Percentiles rank a stretch among this genome's conserved stretches.
phyloP scores from a whole-genome alignment of 1,284 basidiomycete genomes.

The Hemileia vastatrix region DNA sequence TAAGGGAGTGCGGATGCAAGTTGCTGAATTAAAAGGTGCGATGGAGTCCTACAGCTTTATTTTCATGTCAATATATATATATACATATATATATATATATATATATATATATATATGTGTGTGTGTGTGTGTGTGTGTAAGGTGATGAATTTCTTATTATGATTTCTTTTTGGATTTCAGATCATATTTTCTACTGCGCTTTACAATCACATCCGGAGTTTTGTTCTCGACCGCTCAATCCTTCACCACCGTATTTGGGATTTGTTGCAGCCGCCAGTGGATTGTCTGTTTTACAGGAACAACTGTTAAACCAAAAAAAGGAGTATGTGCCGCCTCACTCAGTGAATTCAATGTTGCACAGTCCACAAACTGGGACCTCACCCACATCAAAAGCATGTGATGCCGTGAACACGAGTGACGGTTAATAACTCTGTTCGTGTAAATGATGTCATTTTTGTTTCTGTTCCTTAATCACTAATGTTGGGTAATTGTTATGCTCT shows the following conservation, averaged over 20 bases:
- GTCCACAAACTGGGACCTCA: too few relatives aligned
- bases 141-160: conserved; percentile 2
- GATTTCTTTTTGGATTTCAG: conserved; percentile 46
- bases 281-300: conserved; percentile 57
- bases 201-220: conserved; percentile 98
- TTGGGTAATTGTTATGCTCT: too few relatives aligned
- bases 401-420: too few relatives aligned
- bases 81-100: conserved; percentile 2
- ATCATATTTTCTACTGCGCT: conserved; percentile 89
- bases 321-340: conserved; percentile 52
- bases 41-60: conserved; percentile 23
- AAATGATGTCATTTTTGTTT: too few relatives aligned
- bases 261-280: conserved; percentile 80
- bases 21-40: conserved; percentile 73
- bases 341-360: too few relatives aligned
- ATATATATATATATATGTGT: too few relatives aligned
- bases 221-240: conserved; percentile 96
- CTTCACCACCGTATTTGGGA: conserved; percentile 92
- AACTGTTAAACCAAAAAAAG: conserved; percentile 58
- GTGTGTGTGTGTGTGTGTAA: too few relatives aligned
- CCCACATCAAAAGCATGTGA: too few relatives aligned
- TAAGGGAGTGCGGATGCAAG: conserved; percentile 93
- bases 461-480: too few relatives aligned
- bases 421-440: too few relatives aligned
- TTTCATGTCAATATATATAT: neutral